Conservation (phyloP, 1,284 basidiomycete genomes). For the Gymnopus androsaceus region DNA sequence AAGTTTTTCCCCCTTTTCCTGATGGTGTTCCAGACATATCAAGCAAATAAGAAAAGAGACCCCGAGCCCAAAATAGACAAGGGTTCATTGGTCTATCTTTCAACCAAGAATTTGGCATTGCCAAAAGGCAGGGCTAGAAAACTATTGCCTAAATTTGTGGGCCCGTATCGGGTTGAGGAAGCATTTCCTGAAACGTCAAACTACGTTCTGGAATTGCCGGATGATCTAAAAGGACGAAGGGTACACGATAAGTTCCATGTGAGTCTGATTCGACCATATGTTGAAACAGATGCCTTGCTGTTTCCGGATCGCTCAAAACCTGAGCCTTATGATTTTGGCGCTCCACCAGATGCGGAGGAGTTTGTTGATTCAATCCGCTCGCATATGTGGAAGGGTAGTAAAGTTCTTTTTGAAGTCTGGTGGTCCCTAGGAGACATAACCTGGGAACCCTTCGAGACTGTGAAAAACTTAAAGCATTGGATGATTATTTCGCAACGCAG, state of each 20-base stretch:
- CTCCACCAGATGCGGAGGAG: conserved; percentile 8
- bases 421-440: conserved; percentile 14
- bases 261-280: neutral
- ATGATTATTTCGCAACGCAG: conserved; percentile 2
- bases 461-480: conserved; percentile 8
- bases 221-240: conserved; percentile 15
- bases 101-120: conserved; percentile 25
- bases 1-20: too few relatives aligned
- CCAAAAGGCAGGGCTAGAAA: conserved; percentile 20
- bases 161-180: conserved; percentile 21
- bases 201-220: conserved; percentile 21
- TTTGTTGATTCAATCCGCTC: conserved; percentile 6
- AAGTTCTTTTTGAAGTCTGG: conserved; percentile 1
- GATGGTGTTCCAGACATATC: conserved; percentile 29
- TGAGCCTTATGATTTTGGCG: conserved; percentile 15
- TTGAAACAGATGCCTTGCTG: neutral
- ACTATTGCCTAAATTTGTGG: conserved; percentile 24
- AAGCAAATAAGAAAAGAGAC: conserved; percentile 25
- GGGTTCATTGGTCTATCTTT: conserved; percentile 25
- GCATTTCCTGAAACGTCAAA: conserved; percentile 12
- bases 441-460: conserved; percentile 7
- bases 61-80: conserved; percentile 9
- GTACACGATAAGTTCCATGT: conserved; percentile 17
- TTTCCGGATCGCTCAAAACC: neutral
- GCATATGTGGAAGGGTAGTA: conserved; percentile 1